A percentile compares a stretch with the other conserved stretches of the same genome.
phyloP scores from a whole-genome alignment of 495 filamentous ascomycete genomes.

The Penicillium taxi region DNA sequence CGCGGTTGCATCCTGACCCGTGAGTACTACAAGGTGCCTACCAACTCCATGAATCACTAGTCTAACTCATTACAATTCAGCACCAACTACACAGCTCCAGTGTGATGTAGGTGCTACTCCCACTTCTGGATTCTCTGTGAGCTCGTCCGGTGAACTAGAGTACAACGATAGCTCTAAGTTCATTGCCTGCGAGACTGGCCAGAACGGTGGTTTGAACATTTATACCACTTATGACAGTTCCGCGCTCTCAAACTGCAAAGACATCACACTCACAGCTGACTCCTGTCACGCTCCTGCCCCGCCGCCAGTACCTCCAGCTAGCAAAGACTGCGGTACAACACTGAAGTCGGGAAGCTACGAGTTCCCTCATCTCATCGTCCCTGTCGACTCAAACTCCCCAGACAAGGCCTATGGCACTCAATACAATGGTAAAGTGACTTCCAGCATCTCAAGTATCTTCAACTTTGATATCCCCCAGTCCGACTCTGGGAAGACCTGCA shows the following conservation, averaged over 20 bases:
- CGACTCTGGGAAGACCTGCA: conserved; percentile 52
- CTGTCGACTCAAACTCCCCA: conserved; percentile 50
- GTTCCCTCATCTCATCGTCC: conserved; percentile 60
- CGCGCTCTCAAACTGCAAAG: conserved; percentile 38
- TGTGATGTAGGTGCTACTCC: conserved; percentile 49
- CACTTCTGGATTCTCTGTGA: conserved; percentile 41
- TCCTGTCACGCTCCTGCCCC: conserved; percentile 35
- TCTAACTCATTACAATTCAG: conserved; percentile 18
- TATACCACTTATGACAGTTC: conserved; percentile 38
- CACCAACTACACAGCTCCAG: conserved; percentile 53
- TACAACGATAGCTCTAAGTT: conserved; percentile 41
- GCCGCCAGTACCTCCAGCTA: conserved; percentile 13
- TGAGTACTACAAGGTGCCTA: no score
- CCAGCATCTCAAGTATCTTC: conserved; percentile 54
- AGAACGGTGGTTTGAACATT: conserved; percentile 43
- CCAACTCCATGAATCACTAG: conserved; percentile 5
- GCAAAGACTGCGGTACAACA: conserved; percentile 40
- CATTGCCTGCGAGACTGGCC: conserved; percentile 47
- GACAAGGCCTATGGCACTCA: conserved; percentile 43
- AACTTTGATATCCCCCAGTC: conserved; percentile 57
- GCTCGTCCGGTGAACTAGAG: conserved; percentile 38
- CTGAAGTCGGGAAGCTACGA: conserved; percentile 43
- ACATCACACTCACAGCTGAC: conserved; percentile 42
- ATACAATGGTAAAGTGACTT: conserved; percentile 46
- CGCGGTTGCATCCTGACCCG: conserved; percentile 53